Evolutionary conservation across 192 early-diverging fungal genomes (phyloP), one percentile per base, ranked within the genome.

Genomic region (Linnemannia elongata): DNA sequence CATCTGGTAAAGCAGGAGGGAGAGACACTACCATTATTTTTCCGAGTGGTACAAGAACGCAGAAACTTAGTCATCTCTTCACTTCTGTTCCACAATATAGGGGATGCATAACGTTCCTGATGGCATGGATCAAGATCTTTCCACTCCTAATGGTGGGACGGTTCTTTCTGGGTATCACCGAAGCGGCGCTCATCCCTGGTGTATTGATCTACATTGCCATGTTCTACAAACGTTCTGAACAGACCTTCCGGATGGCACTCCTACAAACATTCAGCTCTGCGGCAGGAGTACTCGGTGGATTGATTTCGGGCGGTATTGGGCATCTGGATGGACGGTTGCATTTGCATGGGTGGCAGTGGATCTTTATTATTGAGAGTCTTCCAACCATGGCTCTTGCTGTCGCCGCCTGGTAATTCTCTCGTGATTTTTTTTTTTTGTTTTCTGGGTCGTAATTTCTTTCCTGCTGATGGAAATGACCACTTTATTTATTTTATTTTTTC

Each of bases 171-270:
- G 84, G 84, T 5, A 71, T 81, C 8, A 45, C 84, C 18, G 79
- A 86, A n/a, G 91, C 92, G 17, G 93, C 91, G 22, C 82, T 93
- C 30, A 86, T 92, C 76, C 93, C 93, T 13, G 93, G 93, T 4
- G 79, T 90, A 3, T 80, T 93, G 52, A 90, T 88, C 60, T 94
- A 89, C 70, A 77, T 93, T 9, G 86, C 90, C 10, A 81, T 91
- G 38, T 94, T 92, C 86, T 94, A 94, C 75, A 92, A 88, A 47
- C 87, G 90, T 35, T 73, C 76, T 6, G 93, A 94, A 66, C 90
- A 92, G 60, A 89, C 91, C 24, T 86, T 89, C 35, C 89, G 93
- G 30, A 75, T 93, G 42, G 92, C 91, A 7, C 45, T 90, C 13
- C 90, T 92, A 15, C 91, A 89, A 63, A 72, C 83, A 4, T 90